Conservation (phyloP, 257 asterid species). For the Primulina tabacum region DNA sequence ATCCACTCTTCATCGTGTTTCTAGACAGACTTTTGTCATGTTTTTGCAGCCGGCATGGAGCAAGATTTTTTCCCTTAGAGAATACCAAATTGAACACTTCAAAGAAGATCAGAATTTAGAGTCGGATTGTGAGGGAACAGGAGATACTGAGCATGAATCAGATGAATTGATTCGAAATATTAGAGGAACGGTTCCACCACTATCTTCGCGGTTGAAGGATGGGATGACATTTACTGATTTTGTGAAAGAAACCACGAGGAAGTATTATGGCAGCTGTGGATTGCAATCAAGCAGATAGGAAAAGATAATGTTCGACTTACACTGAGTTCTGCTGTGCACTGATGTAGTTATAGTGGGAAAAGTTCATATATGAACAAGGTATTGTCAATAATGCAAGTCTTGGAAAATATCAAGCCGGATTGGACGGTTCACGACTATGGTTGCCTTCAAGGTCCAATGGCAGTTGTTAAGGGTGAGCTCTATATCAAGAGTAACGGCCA, state of each 20-base stretch:
- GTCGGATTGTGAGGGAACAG: background rate
- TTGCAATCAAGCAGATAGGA: constrained; percentile 40
- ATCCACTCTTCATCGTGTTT: constrained; percentile 48
- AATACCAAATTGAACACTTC: constrained; percentile 35
- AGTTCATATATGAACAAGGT: constrained; percentile 93
- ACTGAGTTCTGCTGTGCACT: constrained; percentile 29
- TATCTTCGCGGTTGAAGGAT: constrained; percentile 39
- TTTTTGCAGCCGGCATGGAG: constrained; percentile 55
- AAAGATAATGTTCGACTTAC: constrained; percentile 33
- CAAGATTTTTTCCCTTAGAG: constrained; percentile 36
- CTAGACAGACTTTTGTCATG: constrained; percentile 45
- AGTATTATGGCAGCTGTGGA: constrained; percentile 45
- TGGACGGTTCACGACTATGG: constrained; percentile 77
- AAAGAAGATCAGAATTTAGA: constrained; percentile 12
- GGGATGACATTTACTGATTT: constrained; percentile 55
- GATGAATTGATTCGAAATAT: constrained; percentile 25
- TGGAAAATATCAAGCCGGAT: constrained; percentile 58
- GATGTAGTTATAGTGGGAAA: constrained; percentile 74
- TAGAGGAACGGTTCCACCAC: constrained; percentile 35
- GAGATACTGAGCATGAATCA: background rate
- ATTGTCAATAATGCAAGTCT: constrained; percentile 68
- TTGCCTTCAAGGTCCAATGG: constrained; percentile 68
- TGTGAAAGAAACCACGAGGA: constrained; percentile 46
- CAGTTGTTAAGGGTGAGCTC: constrained; percentile 74
- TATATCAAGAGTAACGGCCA: constrained; percentile 39